A percentile compares a stretch with the other conserved stretches of the same genome.
These are phyloP conservation scores for Sextonia rubra DNA, from an alignment of 164 flowering plant genomes.

Conservation along the genomic window DNA sequence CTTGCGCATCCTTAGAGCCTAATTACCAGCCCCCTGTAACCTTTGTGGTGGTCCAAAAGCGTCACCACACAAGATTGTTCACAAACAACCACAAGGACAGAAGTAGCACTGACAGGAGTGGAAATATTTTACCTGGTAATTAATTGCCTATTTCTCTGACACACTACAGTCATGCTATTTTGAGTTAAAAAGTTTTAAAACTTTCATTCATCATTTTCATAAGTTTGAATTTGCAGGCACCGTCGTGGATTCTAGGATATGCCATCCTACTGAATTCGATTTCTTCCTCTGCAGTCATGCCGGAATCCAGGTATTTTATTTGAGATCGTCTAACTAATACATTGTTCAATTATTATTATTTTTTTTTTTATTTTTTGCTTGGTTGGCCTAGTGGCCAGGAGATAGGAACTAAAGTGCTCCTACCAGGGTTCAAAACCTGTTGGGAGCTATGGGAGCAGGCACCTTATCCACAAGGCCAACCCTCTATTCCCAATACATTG, in stretches of 20 bases:
- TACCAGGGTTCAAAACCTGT: too few species aligned
- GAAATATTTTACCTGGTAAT: conserved; percentile 23
- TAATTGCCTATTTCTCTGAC: not conserved
- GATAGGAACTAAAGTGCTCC: too few species aligned
- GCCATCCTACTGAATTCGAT: conserved; percentile 86
- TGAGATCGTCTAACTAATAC: not conserved
- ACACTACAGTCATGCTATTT: not conserved
- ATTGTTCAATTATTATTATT: too few species aligned
- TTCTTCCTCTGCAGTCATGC: conserved; percentile 93
- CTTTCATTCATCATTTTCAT: not conserved
- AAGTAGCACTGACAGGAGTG: conserved; percentile 24
- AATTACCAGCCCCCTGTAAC: conserved; percentile 26
- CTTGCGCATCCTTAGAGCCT: conserved; percentile 23
- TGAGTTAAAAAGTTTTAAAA: not conserved
- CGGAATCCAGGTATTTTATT: conserved; percentile 68
- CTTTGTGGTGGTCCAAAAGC: conserved; percentile 22
- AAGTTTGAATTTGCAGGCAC: conserved; percentile 48
- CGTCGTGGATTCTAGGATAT: conserved; percentile 76
- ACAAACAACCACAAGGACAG: conserved; percentile 21
- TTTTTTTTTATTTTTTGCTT: too few species aligned
- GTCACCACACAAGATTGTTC: conserved; percentile 23
- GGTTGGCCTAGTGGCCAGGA: too few species aligned
- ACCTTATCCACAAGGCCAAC: too few species aligned
- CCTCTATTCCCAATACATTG: too few species aligned
- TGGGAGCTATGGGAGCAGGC: too few species aligned